Evolutionary conservation across 2,329 filamentous ascomycete species (phyloP).

Genomic region (Cercospora sesami): DNA sequence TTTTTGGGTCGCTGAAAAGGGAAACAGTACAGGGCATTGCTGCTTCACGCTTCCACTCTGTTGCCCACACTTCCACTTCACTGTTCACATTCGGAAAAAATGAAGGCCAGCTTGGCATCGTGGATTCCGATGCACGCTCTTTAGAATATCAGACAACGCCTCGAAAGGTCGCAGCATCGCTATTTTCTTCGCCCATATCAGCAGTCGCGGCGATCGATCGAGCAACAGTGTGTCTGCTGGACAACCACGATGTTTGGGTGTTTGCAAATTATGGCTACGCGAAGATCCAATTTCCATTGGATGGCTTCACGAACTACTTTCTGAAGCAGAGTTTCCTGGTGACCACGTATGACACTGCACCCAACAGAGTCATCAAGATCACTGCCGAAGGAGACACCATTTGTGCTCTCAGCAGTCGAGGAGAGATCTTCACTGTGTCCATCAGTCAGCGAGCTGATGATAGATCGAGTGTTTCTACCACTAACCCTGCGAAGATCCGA

Average conservation of each 20-base stretch:
- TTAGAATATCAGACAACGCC: constrained; percentile 80
- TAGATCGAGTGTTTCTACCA: constrained; percentile 69
- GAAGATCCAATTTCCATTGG: constrained; percentile 79
- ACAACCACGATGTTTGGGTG: constrained; percentile 86
- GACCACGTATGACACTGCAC: constrained; percentile 62
- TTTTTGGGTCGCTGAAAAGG: constrained; percentile 88
- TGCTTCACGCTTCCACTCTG: constrained; percentile 87
- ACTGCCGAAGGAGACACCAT: constrained; percentile 88
- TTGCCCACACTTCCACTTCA: constrained; percentile 76
- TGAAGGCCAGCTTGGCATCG: constrained; percentile 85
- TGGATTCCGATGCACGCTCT: constrained; percentile 91
- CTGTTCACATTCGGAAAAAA: constrained; percentile 96
- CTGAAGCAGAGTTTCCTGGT: constrained; percentile 66
- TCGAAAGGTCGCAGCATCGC: constrained; percentile 81
- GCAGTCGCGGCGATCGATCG: constrained; percentile 86
- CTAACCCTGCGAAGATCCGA: constrained; percentile 87
- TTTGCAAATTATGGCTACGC: constrained; percentile 96
- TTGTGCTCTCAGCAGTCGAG: constrained; percentile 77
- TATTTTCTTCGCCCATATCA: constrained; percentile 70
- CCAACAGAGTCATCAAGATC: constrained; percentile 72
- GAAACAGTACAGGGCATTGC: constrained; percentile 79
- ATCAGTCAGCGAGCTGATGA: constrained; percentile 69
- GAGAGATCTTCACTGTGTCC: constrained; percentile 83
- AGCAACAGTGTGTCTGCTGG: constrained; percentile 80
- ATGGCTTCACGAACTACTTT: constrained; percentile 69